Percentiles rank a stretch among this genome's conserved stretches.
These are phyloP conservation scores for Microstroma glucosiphilum DNA, from an alignment of 1,284 basidiomycete species.

Conservation along the genomic window DNA sequence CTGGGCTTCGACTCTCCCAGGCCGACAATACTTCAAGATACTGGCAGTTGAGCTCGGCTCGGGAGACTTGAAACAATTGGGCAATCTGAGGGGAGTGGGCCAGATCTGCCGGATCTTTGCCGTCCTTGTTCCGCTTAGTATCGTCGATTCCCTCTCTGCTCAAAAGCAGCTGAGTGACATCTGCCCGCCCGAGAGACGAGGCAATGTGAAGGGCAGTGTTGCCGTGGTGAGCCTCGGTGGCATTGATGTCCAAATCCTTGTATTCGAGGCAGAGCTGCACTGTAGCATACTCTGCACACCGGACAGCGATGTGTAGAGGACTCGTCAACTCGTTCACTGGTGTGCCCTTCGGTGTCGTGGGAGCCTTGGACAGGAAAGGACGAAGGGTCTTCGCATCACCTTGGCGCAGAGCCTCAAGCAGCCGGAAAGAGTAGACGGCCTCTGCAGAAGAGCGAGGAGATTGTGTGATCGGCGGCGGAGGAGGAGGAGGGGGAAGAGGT, in stretches of 20 bases:
- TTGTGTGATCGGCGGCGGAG: background rate
- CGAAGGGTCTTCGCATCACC: slow-evolving; percentile 29
- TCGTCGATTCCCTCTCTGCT: slow-evolving; percentile 70
- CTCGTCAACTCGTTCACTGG: slow-evolving; percentile 48
- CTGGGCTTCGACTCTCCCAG: slow-evolving; percentile 47
- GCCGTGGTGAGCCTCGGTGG: slow-evolving; percentile 52
- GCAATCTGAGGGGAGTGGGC: slow-evolving; percentile 61
- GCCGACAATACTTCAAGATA: slow-evolving; percentile 64
- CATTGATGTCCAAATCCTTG: slow-evolving; percentile 56
- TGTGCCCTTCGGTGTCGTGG: slow-evolving; percentile 11
- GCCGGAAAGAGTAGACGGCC: slow-evolving; percentile 69
- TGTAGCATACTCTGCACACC: slow-evolving; percentile 65
- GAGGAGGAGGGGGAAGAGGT: background rate
- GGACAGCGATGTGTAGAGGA: slow-evolving; percentile 75
- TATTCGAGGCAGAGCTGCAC: slow-evolving; percentile 66
- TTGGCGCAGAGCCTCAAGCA: slow-evolving; percentile 64
- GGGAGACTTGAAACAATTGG: slow-evolving; percentile 76
- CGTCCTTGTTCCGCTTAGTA: slow-evolving; percentile 65
- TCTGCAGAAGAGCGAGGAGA: slow-evolving; percentile 49
- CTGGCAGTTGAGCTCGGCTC: slow-evolving; percentile 68
- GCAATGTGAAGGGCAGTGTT: slow-evolving; percentile 83
- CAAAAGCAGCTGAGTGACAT: slow-evolving; percentile 58
- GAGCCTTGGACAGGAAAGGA: slow-evolving; percentile 49
- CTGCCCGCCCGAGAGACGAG: slow-evolving; percentile 69
- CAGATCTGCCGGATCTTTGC: slow-evolving; percentile 68